Base-by-base conservation (phyloP, 495 filamentous ascomycete genomes). In the Chlorociboria aeruginascens region DNA sequence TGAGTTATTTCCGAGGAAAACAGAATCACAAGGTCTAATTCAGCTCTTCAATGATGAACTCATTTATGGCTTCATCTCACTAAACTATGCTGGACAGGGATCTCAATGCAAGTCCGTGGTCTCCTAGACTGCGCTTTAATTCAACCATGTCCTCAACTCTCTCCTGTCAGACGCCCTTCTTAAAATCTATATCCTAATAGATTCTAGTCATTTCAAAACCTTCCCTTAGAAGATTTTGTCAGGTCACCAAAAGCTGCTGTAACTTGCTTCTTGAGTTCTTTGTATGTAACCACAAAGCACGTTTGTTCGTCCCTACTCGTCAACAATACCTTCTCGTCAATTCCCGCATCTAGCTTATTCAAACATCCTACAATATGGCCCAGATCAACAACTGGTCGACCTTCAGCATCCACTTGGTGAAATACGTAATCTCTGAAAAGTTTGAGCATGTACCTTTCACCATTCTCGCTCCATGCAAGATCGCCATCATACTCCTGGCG, bases 381-480 rank as follows among this genome's bases (percentile, higher is more conserved):
- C 28, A 96, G 70, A 57, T 93, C 82, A 3, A 92, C 66, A 7
- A 85, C 81, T 0, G 92, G 82, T 16, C 84, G 81, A 10, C 85
- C 87, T 49, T 86, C 73, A 25, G 77, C 73, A 56, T 96, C 87
- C 20, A 95, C 87, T 48, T 90, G 87, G 63, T 98, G 92, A 65
- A 96, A 98, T 43, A 96, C 83, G 50, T 93, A 96, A 63, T 98
- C 93, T 37, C 92, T 80, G 71, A 97, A 96, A 31, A 98, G 72
- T 65, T 93, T 93, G 45, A 97, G 66, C 55, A 80, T 82, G 59
- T 93, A 94, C n/a, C 89, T 76, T 52, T 94, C 85, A 1, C 88
- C 89, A 16, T 77, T 89, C 63, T 95, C 89, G 11, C 85, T 82
- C 89, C 89, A 97, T 42, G 78, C 74, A 13, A 68, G 68, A 43